Percentiles rank a stretch among this genome's conserved stretches.
These are phyloP conservation scores for Cucumis cinereus DNA, from an alignment of 306 rosid species.

Conservation along the genomic window DNA sequence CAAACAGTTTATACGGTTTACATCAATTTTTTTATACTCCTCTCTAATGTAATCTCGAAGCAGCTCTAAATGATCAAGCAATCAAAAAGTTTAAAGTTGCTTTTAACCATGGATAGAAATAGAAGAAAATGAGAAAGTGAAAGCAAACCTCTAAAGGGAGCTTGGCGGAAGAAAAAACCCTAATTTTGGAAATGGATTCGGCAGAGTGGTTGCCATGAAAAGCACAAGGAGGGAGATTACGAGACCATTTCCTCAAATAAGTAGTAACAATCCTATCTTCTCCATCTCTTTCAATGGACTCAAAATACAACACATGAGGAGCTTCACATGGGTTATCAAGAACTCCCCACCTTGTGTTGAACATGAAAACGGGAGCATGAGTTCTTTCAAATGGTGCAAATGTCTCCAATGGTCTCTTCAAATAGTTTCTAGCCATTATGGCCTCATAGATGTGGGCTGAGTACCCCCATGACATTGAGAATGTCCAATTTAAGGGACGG, in stretches of 20 bases:
- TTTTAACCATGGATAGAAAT: too few species aligned
- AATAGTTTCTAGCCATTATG: conserved; percentile 18
- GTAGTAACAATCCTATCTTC: conserved; percentile 6
- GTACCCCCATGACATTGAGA: conserved; percentile 48
- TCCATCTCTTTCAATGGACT: conserved; percentile 6
- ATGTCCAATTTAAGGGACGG: conserved; percentile 27
- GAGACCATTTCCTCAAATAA: conserved; percentile 14
- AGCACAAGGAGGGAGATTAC: conserved; percentile 22
- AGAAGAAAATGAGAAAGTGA: neutral
- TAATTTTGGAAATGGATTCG: conserved; percentile 20
- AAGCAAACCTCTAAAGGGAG: conserved; percentile 14
- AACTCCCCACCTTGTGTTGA: conserved; percentile 27
- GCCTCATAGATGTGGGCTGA: conserved; percentile 32
- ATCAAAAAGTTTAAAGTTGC: too few species aligned
- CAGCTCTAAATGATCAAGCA: too few species aligned
- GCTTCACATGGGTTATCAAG: conserved; percentile 26
- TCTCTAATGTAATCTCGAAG: too few species aligned
- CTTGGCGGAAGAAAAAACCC: conserved; percentile 19
- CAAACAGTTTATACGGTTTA: too few species aligned
- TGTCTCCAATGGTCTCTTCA: conserved; percentile 33
- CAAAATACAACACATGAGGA: conserved; percentile 30
- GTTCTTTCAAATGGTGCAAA: conserved; percentile 19
- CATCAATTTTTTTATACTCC: too few species aligned
- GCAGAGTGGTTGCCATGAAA: conserved; percentile 26
- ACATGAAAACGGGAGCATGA: conserved; percentile 25